A percentile compares a stretch with the other conserved stretches of the same genome.
Evolutionary conservation across 2,329 filamentous ascomycete species (phyloP).

Genomic region (Microsporum ferrugineum): DNA sequence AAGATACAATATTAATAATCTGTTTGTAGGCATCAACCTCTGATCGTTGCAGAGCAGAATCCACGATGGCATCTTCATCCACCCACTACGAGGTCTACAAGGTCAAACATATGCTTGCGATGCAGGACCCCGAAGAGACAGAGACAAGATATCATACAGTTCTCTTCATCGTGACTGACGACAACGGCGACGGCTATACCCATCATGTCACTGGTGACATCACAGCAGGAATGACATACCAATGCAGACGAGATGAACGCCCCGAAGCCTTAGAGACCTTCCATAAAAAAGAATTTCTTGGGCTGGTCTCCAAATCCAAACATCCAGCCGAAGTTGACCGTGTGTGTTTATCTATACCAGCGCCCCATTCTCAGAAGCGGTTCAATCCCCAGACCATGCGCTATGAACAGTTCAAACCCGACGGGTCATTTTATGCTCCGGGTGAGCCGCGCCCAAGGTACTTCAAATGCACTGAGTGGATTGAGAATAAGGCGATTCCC

Average conservation of each 20-base stretch:
- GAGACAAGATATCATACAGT: neutral
- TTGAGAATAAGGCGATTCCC: neutral
- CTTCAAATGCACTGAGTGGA: slow-evolving; percentile 1
- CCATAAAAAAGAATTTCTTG: neutral
- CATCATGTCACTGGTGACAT: slow-evolving; percentile 5
- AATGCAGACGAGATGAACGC: neutral
- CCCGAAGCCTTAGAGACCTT: neutral
- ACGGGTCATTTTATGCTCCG: neutral
- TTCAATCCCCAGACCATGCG: neutral
- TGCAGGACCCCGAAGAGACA: neutral
- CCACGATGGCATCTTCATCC: neutral
- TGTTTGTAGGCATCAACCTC: neutral
- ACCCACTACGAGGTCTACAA: neutral
- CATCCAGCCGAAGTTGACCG: neutral
- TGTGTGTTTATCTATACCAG: neutral
- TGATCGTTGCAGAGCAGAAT: neutral
- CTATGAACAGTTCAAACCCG: neutral
- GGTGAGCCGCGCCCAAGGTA: neutral
- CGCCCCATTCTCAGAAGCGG: neutral
- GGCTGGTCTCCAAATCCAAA: neutral
- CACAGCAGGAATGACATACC: neutral
- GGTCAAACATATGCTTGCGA: neutral
- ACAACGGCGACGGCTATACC: neutral
- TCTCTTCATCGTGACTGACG: neutral
- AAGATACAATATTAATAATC: too few relatives aligned